Evolutionary conservation across 305 asterid species (phyloP).

Genomic region (Solanum hybrid): DNA sequence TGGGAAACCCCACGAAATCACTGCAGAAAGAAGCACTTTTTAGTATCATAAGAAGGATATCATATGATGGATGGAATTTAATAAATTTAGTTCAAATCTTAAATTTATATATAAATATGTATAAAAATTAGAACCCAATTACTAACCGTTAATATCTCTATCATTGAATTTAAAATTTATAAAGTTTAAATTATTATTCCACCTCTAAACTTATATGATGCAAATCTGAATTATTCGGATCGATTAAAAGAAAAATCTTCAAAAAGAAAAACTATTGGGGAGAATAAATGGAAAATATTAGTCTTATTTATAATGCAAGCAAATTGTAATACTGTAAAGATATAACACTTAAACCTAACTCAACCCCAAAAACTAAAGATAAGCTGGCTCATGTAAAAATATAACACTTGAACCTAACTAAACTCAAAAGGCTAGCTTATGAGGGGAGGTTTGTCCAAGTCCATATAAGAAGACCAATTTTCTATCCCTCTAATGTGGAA

Average conservation of each 20-base stretch:
- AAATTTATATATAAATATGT: background rate
- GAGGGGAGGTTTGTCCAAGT: rapidly evolving
- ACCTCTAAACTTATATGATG: background rate
- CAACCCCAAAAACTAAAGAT: too few species aligned
- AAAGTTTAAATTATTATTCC: background rate
- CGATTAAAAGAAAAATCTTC: background rate
- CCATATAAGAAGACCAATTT: background rate
- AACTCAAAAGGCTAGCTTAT: too few species aligned
- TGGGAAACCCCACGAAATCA: background rate
- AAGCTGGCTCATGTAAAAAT: too few species aligned
- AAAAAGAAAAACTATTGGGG: background rate
- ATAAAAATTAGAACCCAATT: background rate
- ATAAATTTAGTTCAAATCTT: background rate
- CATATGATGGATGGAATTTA: background rate
- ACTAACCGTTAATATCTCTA: background rate
- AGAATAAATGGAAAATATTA: background rate
- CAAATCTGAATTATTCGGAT: background rate
- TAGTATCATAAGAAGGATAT: too few species aligned
- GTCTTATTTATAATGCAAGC: background rate
- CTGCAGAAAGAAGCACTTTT: background rate
- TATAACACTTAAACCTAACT: too few species aligned
- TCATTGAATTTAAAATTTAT: background rate
- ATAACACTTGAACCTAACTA: background rate
- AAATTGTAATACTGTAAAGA: too few species aligned
- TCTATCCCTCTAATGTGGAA: rapidly evolving